Evolutionary conservation across 1,284 basidiomycete species (phyloP).

Genomic region (Ustilago esculenta): DNA sequence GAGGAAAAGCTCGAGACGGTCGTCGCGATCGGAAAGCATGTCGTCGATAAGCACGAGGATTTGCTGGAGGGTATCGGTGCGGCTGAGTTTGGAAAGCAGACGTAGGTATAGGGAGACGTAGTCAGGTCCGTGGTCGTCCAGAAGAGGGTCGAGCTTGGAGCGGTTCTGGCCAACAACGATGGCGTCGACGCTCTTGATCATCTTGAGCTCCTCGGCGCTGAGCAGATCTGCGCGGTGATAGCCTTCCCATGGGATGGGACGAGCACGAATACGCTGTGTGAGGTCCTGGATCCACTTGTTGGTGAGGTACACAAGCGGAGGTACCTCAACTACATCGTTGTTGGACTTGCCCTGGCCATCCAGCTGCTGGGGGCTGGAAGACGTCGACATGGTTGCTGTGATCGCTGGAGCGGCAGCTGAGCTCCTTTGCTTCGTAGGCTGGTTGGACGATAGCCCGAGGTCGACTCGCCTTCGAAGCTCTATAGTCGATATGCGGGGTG

Average conservation of each 20-base stretch:
- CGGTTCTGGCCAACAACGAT: constrained; percentile 95
- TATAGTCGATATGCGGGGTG: too few relatives aligned
- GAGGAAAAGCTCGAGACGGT: constrained; percentile 65
- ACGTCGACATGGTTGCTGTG: constrained; percentile 23
- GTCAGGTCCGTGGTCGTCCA: constrained; percentile 61
- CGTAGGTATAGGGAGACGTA: constrained; percentile 91
- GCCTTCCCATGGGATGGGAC: constrained; percentile 96
- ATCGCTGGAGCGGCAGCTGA: neutral
- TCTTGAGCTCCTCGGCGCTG: constrained; percentile 84
- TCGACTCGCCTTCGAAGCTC: neutral
- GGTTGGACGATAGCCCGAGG: too few relatives aligned
- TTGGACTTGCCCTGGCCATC: constrained; percentile 15
- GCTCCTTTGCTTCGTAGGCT: too few relatives aligned
- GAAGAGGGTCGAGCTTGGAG: constrained; percentile 81
- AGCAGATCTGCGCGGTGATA: constrained; percentile 94
- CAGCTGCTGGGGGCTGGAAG: constrained; percentile 22
- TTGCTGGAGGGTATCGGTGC: constrained; percentile 92
- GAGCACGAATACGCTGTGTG: constrained; percentile 84
- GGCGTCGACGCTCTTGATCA: constrained; percentile 74
- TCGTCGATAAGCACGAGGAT: constrained; percentile 91
- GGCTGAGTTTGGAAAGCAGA: constrained; percentile 88
- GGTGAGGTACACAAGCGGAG: constrained; percentile 81
- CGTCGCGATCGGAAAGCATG: constrained; percentile 76
- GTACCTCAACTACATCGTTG: constrained; percentile 30
- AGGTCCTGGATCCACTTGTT: constrained; percentile 87